phyloP scores from a whole-genome alignment of 2,329 filamentous ascomycete genomes.

The Sporothrix schenckii region DNA sequence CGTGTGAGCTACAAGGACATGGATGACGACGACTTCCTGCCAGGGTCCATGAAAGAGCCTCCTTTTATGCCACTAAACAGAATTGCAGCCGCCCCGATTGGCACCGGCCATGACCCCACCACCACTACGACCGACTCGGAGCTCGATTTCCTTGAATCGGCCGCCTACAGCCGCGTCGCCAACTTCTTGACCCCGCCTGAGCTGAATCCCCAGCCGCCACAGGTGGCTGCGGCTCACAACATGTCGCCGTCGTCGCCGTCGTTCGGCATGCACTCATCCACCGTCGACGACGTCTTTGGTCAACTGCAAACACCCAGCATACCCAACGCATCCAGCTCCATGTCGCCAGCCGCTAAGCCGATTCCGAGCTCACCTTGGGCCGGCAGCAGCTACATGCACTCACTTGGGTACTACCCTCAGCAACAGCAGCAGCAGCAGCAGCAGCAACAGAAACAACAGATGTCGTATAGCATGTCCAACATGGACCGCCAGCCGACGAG shows the following conservation, averaged over 20 bases:
- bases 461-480: background rate
- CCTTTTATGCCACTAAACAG: background rate
- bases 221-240: background rate
- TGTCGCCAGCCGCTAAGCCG: conserved; percentile 33
- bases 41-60: conserved; percentile 21
- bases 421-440: conserved; percentile 1
- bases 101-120: background rate
- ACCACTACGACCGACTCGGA: conserved; percentile 23
- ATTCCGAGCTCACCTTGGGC: conserved; percentile 55
- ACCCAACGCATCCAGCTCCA: background rate
- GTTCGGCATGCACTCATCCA: conserved; percentile 59
- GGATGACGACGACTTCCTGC: conserved; percentile 32
- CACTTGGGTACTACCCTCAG: conserved; percentile 22
- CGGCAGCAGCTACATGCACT: conserved; percentile 25
- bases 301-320: conserved; percentile 41
- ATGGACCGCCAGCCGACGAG: conserved; percentile 28
- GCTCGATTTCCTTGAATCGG: conserved; percentile 41
- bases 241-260: conserved; percentile 43
- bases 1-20: conserved; percentile 32
- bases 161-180: conserved; percentile 54
- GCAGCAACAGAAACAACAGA: background rate
- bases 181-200: conserved; percentile 54
- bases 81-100: background rate
- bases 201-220: conserved; percentile 33
- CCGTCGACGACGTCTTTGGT: conserved; percentile 56